Base-by-base conservation (phyloP, 345 rosid genomes). In the Euclidium syriacum region DNA sequence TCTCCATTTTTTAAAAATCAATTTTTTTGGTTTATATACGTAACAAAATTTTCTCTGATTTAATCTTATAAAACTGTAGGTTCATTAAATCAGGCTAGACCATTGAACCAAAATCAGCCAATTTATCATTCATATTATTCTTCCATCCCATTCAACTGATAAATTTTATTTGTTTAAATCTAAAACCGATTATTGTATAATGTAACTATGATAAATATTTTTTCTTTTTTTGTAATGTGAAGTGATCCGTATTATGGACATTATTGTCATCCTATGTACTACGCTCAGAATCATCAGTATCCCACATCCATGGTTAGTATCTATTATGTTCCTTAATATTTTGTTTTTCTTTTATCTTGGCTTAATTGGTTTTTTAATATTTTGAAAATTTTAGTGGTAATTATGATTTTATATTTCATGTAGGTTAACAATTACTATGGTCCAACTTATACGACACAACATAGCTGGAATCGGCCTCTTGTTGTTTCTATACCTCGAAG, bases 301-400 rank as follows among this genome's bases (percentile, higher is more conserved):
- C n/a, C n/a, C n/a, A n/a, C n/a, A n/a, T n/a, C n/a, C 7, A 9
- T 9, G 65, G 72, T 58, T 39, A 39, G 72, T 48, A 38, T 5
- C n/a, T n/a, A n/a, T 33, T 57, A 47, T 36, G 4, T 8, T 58
- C 6, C 7, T 12, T 20, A 46, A 16, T 27, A 1, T 15, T 47
- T 6, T 47, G n/a, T 26, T 19, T 29, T 17, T 10, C 10, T n/a
- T n/a, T n/a, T n/a, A n/a, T 8, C 12, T 10, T n/a, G n/a, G 10
- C 47, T 16, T 19, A 20, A 29, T 4, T 17, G 2, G 9, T 1
- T 64, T 26, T 50, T n/a, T 29, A 55, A 32, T 1, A 20, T 5
- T 30, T 33, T 16, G 8, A 40, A 7, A 18, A n/a, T n/a, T 52
- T 20, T 7, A 16, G 8, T 40, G 32, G 25, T 35, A n/a, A n/a